Conservation (phyloP, 345 rosid genomes). For the Lagerstroemia speciosa region DNA sequence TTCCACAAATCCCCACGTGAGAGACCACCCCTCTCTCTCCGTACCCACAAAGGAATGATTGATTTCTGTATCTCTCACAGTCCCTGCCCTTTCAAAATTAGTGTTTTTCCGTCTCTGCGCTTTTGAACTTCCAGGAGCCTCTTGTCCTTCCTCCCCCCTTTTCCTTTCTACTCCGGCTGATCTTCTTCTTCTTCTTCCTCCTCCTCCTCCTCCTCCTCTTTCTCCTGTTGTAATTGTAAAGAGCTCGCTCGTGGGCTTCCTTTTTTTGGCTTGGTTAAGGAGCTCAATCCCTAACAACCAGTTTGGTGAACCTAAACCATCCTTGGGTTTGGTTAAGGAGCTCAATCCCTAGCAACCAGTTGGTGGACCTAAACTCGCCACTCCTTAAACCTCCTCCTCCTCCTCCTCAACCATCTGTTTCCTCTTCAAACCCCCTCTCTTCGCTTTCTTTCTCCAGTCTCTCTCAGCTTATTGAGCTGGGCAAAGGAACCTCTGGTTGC, state of each 20-base stretch:
- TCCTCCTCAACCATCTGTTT: not conserved
- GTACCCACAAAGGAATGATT: not conserved
- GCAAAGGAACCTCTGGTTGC: constrained; percentile 7
- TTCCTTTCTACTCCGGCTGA: too few species aligned
- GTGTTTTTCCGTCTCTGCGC: not conserved
- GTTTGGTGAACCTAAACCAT: too few species aligned
- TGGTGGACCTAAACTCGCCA: constrained; percentile 43
- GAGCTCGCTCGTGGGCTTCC: not conserved
- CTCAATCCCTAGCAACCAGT: constrained; percentile 42
- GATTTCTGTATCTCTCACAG: not conserved
- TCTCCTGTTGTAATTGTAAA: not conserved
- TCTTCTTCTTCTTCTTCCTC: constrained; percentile 1
- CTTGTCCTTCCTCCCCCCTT: too few species aligned
- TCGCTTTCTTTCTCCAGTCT: not conserved
- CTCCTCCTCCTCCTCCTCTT: not conserved
- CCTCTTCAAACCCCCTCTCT: constrained; percentile 1
- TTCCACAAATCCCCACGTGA: constrained; percentile 10
- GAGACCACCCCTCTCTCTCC: not conserved
- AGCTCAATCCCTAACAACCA: not conserved
- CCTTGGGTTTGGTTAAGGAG: constrained; percentile 34
- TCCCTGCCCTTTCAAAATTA: not conserved
- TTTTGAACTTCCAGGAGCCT: not conserved
- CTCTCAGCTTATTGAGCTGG: constrained; percentile 1
- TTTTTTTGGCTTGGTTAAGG: not conserved
- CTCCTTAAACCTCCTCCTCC: not conserved